Base-by-base conservation (phyloP, 2,329 filamentous ascomycete genomes). In the Exophiala sp. region DNA sequence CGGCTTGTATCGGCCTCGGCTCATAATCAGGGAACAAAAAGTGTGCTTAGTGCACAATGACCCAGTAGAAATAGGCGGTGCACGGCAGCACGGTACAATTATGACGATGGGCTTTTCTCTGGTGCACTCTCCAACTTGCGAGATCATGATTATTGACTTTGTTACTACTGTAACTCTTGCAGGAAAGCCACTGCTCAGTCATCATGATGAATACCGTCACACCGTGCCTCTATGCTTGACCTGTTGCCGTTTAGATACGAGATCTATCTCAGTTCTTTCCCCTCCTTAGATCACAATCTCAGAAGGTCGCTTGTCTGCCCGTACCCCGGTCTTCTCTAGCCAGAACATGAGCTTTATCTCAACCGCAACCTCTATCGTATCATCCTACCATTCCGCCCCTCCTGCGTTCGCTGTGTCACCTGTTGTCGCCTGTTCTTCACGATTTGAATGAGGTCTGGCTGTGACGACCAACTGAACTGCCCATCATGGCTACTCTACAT, bases 401-500 rank as follows among this genome's bases (percentile, higher is more conserved):
- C 24, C 24, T 29, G 2, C 5, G 7, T 3, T 29, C 14, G 29
- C 33, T 29, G 2, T 29, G 20, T 33, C 29, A 6, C 10, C 21
- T 33, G 11, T 14, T 5, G 7, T 29, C 24, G 7, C 24, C 24
- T 29, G 7, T 8, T 29, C 24, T 29, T 29, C 7, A 29, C 24
- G 5, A 29, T 5, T 24, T 24, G 21, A 24, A 3, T 24, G 21
- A 33, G 43, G 9, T 20, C 33, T 33, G 29, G 33, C n/a, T 3
- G 33, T 18, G 12, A 24, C 12, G 21, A 11, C 43, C 21, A 7
- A 16, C 6, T 20, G 38, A 21, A 43, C 38, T 10, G 32, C 10
- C 20, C 44, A 55, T 12, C 40, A 85, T 86, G 82, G 72, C 77
- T 38, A 72, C 72, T 53, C 75, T 85, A 51, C 82, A 87, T 62